These are phyloP conservation scores for Termitomyces sp. DNA, from an alignment of 768 basidiomycete species.

Conservation along the genomic window DNA sequence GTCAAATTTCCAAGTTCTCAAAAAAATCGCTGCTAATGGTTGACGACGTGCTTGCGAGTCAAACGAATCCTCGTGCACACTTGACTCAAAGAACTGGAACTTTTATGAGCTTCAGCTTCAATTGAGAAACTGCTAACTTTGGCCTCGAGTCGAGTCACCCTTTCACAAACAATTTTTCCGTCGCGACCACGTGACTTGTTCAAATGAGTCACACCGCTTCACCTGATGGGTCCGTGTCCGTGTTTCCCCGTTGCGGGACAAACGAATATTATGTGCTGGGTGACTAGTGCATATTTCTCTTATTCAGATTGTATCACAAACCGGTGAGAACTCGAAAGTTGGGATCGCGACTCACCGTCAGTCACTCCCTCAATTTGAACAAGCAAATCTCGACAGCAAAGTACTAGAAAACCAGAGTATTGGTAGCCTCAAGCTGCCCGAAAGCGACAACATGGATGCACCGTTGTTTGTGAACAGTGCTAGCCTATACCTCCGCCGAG, in stretches of 20 bases:
- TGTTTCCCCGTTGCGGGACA: neutral
- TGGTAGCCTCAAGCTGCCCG: neutral
- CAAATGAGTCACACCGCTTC: neutral
- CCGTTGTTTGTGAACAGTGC: neutral
- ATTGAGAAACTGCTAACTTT: neutral
- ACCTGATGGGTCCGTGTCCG: neutral
- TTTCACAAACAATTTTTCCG: too few relatives aligned
- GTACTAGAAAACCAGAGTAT: neutral
- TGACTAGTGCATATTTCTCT: neutral
- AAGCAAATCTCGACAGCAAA: neutral
- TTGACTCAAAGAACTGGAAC: neutral
- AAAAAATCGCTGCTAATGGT: neutral
- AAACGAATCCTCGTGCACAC: neutral
- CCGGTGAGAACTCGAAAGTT: neutral
- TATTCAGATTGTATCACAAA: neutral
- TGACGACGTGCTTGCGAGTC: neutral
- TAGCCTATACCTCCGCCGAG: neutral
- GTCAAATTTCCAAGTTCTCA: neutral
- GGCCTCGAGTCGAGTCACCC: too few relatives aligned
- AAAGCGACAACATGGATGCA: neutral
- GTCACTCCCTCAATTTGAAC: neutral
- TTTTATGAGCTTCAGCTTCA: neutral
- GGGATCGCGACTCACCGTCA: neutral
- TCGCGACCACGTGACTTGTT: neutral
- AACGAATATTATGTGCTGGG: neutral